Evolutionary conservation across 2,329 filamentous ascomycete species (phyloP).

Genomic region (Monilinia laxa): DNA sequence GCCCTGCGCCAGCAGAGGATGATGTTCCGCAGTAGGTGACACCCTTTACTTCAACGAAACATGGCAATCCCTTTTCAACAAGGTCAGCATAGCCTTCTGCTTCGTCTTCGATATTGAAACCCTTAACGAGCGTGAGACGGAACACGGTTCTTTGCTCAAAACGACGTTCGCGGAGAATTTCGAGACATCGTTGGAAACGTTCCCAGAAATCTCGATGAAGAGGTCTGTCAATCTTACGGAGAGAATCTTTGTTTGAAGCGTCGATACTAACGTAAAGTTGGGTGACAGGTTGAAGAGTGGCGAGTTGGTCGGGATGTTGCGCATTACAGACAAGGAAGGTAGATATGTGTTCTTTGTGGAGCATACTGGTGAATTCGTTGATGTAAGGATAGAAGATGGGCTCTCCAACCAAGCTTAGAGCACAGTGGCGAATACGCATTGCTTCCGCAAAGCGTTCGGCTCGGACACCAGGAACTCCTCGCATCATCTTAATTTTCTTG

Average conservation of each 20-base stretch:
- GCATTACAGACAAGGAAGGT: conserved; percentile 97
- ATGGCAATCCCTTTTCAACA: conserved; percentile 80
- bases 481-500: conserved; percentile 96
- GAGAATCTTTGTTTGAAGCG: conserved; percentile 82
- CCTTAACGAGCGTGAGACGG: conserved; percentile 91
- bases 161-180: conserved; percentile 81
- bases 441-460: conserved; percentile 91
- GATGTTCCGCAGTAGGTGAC: conserved; percentile 95
- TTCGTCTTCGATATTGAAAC: conserved; percentile 96
- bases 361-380: conserved; percentile 82
- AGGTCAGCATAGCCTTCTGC: conserved; percentile 86
- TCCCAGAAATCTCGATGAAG: conserved; percentile 98
- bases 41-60: conserved; percentile 93
- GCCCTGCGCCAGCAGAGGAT: conserved; percentile 76
- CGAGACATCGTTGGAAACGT: conserved; percentile 85
- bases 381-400: conserved; percentile 99
- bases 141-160: conserved; percentile 91
- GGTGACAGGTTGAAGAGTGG: conserved; percentile 78
- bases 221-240: conserved; percentile 86
- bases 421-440: conserved; percentile 90
- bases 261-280: conserved; percentile 97
- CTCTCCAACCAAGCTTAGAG: conserved; percentile 87
- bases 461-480: conserved; percentile 86
- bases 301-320: conserved; percentile 90
- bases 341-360: conserved; percentile 84